Evolutionary conservation across 225 moss, liverwort and hornwort genomes (phyloP).

Genomic region (Anthoceros angustus): DNA sequence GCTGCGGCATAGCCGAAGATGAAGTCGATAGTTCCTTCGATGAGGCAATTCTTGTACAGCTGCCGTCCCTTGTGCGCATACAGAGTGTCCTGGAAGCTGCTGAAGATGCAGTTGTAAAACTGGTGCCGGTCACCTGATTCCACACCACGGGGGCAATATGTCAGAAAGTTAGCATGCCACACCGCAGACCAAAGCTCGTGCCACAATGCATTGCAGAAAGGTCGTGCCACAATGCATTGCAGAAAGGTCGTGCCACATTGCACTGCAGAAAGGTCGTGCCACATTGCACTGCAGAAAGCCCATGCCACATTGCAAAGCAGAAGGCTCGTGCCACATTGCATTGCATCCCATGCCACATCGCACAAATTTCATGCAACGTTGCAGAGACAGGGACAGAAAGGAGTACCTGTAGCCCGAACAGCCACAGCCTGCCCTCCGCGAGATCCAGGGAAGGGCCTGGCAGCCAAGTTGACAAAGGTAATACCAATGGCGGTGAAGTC

Average conservation of each 20-base stretch:
- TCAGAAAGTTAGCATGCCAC: too few relatives aligned
- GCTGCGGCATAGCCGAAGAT: neutral
- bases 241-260: too few relatives aligned
- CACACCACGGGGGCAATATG: too few relatives aligned
- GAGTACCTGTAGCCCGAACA: neutral
- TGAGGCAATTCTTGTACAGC: neutral
- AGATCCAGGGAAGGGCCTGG: neutral
- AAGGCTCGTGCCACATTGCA: too few relatives aligned
- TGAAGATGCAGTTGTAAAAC: neutral
- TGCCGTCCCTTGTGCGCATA: slow-evolving; percentile 1
- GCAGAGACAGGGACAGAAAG: neutral
- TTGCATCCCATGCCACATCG: too few relatives aligned
- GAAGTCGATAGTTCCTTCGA: neutral
- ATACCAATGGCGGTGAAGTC: neutral
- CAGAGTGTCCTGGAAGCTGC: neutral
- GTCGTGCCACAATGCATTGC: too few relatives aligned
- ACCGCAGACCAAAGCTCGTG: too few relatives aligned
- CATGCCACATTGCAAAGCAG: too few relatives aligned
- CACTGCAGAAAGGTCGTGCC: too few relatives aligned
- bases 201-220: too few relatives aligned
- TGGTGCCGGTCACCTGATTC: neutral
- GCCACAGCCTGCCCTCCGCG: neutral
- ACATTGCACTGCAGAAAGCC: too few relatives aligned
- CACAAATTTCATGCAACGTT: too few relatives aligned
- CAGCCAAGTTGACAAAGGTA: neutral